Base-by-base conservation (phyloP, 139 green algal species). In the Tetraselmis striata region DNA sequence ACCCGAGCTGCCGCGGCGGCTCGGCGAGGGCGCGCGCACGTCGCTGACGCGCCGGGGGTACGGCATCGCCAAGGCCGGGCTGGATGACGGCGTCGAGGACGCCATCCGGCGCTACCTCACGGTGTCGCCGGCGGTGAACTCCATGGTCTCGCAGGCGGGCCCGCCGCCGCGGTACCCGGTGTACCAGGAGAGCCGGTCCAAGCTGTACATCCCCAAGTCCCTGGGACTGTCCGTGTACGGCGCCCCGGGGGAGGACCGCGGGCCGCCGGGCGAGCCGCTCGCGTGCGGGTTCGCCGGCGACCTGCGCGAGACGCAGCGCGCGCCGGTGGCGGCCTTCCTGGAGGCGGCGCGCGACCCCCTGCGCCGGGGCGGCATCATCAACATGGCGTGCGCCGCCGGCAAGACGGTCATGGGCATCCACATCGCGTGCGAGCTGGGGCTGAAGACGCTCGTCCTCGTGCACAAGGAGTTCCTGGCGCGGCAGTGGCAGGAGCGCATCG, bases 381-480 rank as follows among this genome's bases (percentile, higher is more conserved):
- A 30, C 0, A 31, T 86, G 31, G 29, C 83, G 1, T 86, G 83
- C 74, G 83, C 59, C 22, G 24, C 29, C 23, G 83, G 83, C 11
- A 86, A 86, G 78, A 86, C 83, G 24, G 83, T 83, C 26, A 76
- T 79, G n/a, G 83, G 78, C 0, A 18, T 86, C 1, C 30, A 86
- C 78, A 29, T 83, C 23, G 24, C 82, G 1, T 25, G 2, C 5
- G 32, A 32, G 2, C 27, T 86, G 30, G 23, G 31, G 1, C 22
- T 75, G 29, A 80, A 80, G 31, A 81, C 78, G 23, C 18, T 86
- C 1, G 32, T 86, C 23, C n/a, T 86, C n/a, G 83, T 86, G 28
- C 83, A 86, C 83, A 86, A 86, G 78, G 83, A 86, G 24, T 86
- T 86, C 27, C 78, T 86, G 67, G 0, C 83, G 59, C 30, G 45